phyloP scores from a whole-genome alignment of 139 green algal species.

The Chlamydomonas eustigma region DNA sequence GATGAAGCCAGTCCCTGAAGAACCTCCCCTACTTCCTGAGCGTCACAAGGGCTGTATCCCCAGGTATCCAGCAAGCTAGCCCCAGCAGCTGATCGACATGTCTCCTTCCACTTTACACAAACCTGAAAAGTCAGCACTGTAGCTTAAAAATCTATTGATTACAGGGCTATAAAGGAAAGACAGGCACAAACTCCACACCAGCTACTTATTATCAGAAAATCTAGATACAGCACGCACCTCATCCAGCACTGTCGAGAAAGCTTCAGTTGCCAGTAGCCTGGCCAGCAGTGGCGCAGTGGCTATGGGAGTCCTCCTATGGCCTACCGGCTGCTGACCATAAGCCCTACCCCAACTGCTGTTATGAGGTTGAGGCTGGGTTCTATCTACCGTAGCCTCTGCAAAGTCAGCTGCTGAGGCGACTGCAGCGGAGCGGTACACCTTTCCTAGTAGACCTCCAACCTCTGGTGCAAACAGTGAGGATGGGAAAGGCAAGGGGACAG shows the following conservation, averaged over 20 bases:
- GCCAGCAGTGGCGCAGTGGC: slow-evolving; percentile 19
- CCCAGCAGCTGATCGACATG: not conserved
- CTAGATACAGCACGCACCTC: not conserved
- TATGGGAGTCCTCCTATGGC: not conserved
- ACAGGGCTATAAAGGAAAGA: not conserved
- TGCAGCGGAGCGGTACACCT: not conserved
- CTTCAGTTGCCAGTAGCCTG: slow-evolving; percentile 14
- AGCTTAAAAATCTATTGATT: not conserved
- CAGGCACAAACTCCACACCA: too few species aligned
- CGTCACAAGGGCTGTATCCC: not conserved
- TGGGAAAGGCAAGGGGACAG: slow-evolving; percentile 46
- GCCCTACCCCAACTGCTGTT: not conserved
- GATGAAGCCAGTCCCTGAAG: not conserved
- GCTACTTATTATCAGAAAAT: not conserved
- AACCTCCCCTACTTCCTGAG: not conserved
- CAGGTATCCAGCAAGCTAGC: not conserved
- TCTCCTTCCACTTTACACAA: not conserved
- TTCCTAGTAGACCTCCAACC: not conserved
- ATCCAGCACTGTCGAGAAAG: slow-evolving; percentile 25
- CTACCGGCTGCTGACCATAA: too few species aligned
- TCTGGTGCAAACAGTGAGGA: not conserved
- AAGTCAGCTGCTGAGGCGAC: not conserved
- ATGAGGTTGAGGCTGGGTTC: not conserved
- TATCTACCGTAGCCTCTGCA: not conserved
- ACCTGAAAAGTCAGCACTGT: not conserved